Evolutionary conservation across 352 stramenopile species (phyloP).

Genomic region (Globisporangium iwayamae): DNA sequence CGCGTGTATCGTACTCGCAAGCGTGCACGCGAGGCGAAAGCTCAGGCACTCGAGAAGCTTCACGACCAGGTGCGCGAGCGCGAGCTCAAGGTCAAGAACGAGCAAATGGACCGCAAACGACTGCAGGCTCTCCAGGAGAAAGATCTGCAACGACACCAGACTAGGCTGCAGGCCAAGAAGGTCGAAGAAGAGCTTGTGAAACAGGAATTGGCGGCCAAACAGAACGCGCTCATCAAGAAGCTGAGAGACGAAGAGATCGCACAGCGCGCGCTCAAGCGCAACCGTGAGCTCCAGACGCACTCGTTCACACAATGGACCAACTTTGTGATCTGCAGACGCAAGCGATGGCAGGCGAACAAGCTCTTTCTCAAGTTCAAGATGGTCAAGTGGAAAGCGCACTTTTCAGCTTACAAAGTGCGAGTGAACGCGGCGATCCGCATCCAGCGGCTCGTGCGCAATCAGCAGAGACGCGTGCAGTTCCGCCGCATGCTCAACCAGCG

Average conservation of each 20-base stretch:
- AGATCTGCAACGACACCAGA: conserved; percentile 53
- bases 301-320: conserved; percentile 35
- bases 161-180: conserved; percentile 48
- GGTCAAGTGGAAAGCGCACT: conserved; percentile 49
- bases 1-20: conserved; percentile 53
- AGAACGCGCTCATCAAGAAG: conserved; percentile 44
- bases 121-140: conserved; percentile 50
- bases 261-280: conserved; percentile 28
- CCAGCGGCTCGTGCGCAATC: conserved; percentile 27
- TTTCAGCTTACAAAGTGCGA: conserved; percentile 24
- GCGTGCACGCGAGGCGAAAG: conserved; percentile 34
- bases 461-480: conserved; percentile 22
- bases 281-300: conserved; percentile 19
- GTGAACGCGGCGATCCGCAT: conserved; percentile 29
- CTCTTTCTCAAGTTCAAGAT: conserved; percentile 69
- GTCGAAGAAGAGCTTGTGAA: conserved; percentile 42
- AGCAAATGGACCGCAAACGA: conserved; percentile 54
- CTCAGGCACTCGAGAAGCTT: conserved; percentile 44
- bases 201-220: conserved; percentile 31
- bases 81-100: conserved; percentile 43
- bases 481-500: conserved; percentile 38
- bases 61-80: conserved; percentile 47
- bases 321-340: conserved; percentile 27
- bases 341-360: conserved; percentile 43
- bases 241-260: conserved; percentile 45